Percentiles rank a stretch among this genome's conserved stretches.
phyloP scores from a whole-genome alignment of 78 protist genomes.

The Cavenderia fasciculata region DNA sequence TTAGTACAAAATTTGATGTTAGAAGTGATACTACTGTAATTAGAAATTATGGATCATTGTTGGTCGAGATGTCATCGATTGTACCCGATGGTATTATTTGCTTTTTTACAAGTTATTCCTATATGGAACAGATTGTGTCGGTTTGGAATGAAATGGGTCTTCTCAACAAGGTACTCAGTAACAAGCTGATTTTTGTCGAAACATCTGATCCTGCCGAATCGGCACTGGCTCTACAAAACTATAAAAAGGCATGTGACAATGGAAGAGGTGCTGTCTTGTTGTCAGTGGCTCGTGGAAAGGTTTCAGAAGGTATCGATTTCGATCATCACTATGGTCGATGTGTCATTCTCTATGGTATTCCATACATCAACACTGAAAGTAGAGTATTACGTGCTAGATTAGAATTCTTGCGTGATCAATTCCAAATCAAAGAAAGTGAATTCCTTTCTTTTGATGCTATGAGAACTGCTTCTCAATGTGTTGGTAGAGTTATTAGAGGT shows the following conservation, averaged over 20 bases:
- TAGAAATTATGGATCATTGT: constrained; percentile 91
- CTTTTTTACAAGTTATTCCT: constrained; percentile 97
- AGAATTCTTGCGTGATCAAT: constrained; percentile 62
- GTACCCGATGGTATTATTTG: constrained; percentile 99
- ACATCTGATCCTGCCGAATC: constrained; percentile 96
- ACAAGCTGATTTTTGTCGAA: constrained; percentile 96
- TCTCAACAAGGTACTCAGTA: constrained; percentile 38
- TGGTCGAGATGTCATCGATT: constrained; percentile 73
- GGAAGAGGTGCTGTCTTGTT: constrained; percentile 98
- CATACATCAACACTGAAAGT: constrained; percentile 90
- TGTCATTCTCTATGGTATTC: constrained; percentile 96
- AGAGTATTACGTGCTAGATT: constrained; percentile 80
- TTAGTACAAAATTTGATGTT: constrained; percentile 80
- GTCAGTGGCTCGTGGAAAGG: constrained; percentile 98
- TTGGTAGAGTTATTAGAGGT: constrained; percentile 98
- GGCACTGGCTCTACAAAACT: constrained; percentile 93
- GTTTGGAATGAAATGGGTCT: constrained; percentile 91
- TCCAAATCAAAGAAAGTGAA: constrained; percentile 87
- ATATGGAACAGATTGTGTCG: constrained; percentile 93
- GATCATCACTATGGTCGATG: constrained; percentile 96
- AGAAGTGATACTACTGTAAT: constrained; percentile 86
- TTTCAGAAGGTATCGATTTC: constrained; percentile 99
- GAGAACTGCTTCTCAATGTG: constrained; percentile 98
- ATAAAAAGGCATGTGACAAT: constrained; percentile 87
- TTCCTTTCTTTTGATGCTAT: constrained; percentile 98